Conservation (phyloP, 805 yeast genomes). For the Saccharomyces jurei region DNA sequence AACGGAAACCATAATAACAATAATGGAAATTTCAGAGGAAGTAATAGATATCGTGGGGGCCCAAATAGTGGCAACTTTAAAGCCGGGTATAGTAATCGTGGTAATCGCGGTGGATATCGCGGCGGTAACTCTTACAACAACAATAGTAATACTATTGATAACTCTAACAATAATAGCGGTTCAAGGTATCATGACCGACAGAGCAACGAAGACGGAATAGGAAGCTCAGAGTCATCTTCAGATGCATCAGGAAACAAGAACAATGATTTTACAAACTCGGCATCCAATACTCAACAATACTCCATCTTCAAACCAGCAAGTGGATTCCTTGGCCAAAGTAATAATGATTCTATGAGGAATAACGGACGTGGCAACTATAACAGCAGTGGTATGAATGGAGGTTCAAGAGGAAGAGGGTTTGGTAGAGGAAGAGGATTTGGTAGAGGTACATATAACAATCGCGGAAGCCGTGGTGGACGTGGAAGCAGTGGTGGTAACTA, state of each 20-base stretch:
- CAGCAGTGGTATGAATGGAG: neutral
- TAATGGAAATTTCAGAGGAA: neutral
- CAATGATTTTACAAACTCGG: neutral
- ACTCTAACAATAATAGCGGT: neutral
- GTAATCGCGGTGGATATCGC: slow-evolving; percentile 8
- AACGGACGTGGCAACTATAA: slow-evolving; percentile 14
- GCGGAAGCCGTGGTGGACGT: slow-evolving; percentile 8
- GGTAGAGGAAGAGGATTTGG: neutral
- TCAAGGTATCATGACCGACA: slow-evolving; percentile 2
- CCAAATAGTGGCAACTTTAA: slow-evolving; percentile 1
- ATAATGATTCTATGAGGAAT: slow-evolving; percentile 7
- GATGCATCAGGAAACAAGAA: neutral
- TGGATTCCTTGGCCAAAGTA: slow-evolving; percentile 20
- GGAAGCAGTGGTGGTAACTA: slow-evolving; percentile 1
- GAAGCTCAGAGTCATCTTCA: neutral
- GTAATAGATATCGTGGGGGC: slow-evolving; percentile 1
- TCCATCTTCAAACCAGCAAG: slow-evolving; percentile 30
- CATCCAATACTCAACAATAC: slow-evolving; percentile 12
- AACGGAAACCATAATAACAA: neutral
- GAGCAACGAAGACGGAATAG: neutral
- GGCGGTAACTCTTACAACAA: slow-evolving; percentile 3
- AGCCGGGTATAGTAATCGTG: slow-evolving; percentile 4
- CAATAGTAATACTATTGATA: neutral
- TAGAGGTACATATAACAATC: neutral
- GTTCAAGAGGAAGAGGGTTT: neutral